Evolutionary conservation across 768 basidiomycete genomes (phyloP).

Genomic region (Termitomyces titanicus): DNA sequence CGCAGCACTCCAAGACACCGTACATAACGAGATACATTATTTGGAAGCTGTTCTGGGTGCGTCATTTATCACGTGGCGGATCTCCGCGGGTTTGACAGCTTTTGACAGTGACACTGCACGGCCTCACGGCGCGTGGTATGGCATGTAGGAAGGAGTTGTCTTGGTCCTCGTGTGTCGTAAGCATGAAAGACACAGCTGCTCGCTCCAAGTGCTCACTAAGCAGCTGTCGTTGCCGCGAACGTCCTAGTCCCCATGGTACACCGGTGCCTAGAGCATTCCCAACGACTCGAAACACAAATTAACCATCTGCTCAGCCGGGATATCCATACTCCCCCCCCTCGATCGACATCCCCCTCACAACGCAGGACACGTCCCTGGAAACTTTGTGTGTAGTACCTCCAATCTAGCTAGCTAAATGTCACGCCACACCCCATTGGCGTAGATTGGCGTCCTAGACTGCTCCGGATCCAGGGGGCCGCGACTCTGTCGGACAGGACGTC

Average conservation of each 20-base stretch:
- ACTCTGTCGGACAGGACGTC: background rate
- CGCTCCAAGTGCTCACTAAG: background rate
- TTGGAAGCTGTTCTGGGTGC: too few relatives aligned
- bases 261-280: background rate
- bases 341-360: background rate
- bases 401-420: background rate
- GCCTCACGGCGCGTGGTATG: too few relatives aligned
- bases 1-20: too few relatives aligned
- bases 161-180: background rate
- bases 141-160: too few relatives aligned
- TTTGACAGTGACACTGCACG: too few relatives aligned
- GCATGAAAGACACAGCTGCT: too few relatives aligned
- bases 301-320: background rate
- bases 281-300: background rate
- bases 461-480: too few relatives aligned
- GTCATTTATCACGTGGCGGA: too few relatives aligned
- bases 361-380: background rate
- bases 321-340: background rate
- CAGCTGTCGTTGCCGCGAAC: background rate
- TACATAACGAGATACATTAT: too few relatives aligned
- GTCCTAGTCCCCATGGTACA: background rate
- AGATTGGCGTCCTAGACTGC: too few relatives aligned
- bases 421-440: too few relatives aligned
- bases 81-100: too few relatives aligned
- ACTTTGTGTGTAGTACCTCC: background rate